A percentile compares a stretch with the other conserved stretches of the same genome.
These are phyloP conservation scores for Tetracentron sinense DNA, from an alignment of 164 flowering plant genomes.

Conservation along the genomic window DNA sequence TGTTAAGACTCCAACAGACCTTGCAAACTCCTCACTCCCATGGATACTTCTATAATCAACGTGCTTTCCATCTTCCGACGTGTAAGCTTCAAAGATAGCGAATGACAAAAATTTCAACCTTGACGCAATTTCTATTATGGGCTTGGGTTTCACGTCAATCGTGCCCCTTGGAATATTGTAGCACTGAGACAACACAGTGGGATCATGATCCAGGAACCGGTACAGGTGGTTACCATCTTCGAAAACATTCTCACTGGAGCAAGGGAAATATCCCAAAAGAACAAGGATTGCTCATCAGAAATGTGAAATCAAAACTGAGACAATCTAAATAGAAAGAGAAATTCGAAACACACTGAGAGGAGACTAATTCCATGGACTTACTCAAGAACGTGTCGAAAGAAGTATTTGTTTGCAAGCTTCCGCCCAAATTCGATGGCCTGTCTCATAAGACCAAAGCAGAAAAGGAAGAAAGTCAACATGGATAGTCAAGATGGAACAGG, in stretches of 20 bases:
- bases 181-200: conserved; percentile 62
- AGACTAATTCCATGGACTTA: conserved; percentile 30
- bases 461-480: not conserved
- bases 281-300: conserved; percentile 9
- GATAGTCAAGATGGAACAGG: not conserved
- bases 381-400: conserved; percentile 75
- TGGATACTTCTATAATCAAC: conserved; percentile 79
- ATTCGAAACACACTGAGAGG: not conserved
- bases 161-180: conserved; percentile 72
- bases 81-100: conserved; percentile 76
- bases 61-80: conserved; percentile 73
- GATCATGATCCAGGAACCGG: conserved; percentile 85
- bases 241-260: conserved; percentile 61
- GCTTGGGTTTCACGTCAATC: conserved; percentile 61
- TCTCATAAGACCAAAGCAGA: conserved; percentile 8
- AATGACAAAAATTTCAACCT: conserved; percentile 61
- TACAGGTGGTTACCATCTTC: conserved; percentile 84
- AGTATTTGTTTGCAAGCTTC: conserved; percentile 60
- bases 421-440: conserved; percentile 77
- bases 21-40: conserved; percentile 87
- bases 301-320: not conserved
- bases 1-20: conserved; percentile 37
- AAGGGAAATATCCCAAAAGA: not conserved
- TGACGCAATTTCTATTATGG: conserved; percentile 60
- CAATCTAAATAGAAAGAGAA: conserved; percentile 5